A percentile compares a stretch with the other conserved stretches of the same genome.
phyloP scores from a whole-genome alignment of 176 grass and related monocot species.

The Oryza glumipatula region DNA sequence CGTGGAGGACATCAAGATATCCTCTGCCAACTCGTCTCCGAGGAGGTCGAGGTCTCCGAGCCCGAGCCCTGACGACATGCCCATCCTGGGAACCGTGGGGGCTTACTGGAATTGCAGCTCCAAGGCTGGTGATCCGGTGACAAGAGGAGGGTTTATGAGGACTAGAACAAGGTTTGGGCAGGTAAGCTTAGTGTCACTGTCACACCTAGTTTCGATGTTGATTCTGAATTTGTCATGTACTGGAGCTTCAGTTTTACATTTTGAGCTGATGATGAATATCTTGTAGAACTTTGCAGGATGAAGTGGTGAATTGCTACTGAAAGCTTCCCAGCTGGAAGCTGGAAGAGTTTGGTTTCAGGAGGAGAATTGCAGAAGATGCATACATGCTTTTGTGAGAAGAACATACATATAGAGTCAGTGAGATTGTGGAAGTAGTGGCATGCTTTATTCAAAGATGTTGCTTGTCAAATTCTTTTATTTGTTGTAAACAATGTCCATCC shows the following conservation, averaged over 20 bases:
- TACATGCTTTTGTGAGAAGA: neutral
- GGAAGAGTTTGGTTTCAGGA: neutral
- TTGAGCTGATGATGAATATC: neutral
- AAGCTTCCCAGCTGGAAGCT: neutral
- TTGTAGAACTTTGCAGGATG: slow-evolving; percentile 45
- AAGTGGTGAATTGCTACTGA: slow-evolving; percentile 21
- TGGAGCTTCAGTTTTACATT: neutral
- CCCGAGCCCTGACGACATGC: slow-evolving; percentile 74
- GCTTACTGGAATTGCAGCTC: slow-evolving; percentile 68
- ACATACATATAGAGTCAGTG: slow-evolving; percentile 28
- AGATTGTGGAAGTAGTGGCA: slow-evolving; percentile 10
- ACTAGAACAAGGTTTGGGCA: slow-evolving; percentile 59
- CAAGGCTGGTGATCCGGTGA: slow-evolving; percentile 42
- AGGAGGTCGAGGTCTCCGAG: slow-evolving; percentile 73
- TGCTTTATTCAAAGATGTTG: slow-evolving; percentile 29
- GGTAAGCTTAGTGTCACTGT: slow-evolving; percentile 35
- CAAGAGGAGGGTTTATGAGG: slow-evolving; percentile 52
- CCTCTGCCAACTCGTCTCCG: slow-evolving; percentile 75
- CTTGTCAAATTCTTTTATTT: slow-evolving; percentile 45
- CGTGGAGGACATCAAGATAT: slow-evolving; percentile 81
- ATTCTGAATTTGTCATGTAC: neutral
- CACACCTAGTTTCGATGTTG: neutral
- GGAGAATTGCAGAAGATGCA: slow-evolving; percentile 1
- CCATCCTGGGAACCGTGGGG: slow-evolving; percentile 88
- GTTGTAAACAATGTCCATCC: slow-evolving; percentile 47